A percentile compares a stretch with the other conserved stretches of the same genome.
These are phyloP conservation scores for Madurella fahalii DNA, from an alignment of 2,329 filamentous ascomycete genomes.

Conservation along the genomic window DNA sequence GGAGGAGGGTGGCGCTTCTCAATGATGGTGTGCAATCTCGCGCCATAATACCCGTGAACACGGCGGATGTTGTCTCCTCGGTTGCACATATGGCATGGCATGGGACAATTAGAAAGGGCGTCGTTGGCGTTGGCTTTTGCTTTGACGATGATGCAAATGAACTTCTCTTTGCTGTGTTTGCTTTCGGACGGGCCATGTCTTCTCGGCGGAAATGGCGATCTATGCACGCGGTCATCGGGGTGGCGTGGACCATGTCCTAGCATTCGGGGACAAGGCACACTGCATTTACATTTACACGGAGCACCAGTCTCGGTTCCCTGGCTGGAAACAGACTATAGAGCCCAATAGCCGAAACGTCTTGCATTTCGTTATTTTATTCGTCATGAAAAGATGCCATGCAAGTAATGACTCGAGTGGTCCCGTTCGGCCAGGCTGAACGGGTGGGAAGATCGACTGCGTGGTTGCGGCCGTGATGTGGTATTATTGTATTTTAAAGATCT, in stretches of 20 bases:
- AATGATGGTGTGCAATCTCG: background rate
- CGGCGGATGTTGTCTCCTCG: background rate
- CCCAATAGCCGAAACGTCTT: background rate
- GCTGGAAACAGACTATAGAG: background rate
- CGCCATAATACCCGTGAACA: background rate
- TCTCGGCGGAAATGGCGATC: too few relatives aligned
- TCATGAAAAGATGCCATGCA: too few relatives aligned
- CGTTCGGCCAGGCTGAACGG: too few relatives aligned
- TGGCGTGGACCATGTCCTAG: too few relatives aligned
- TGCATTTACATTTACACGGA: background rate
- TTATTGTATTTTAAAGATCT: too few relatives aligned
- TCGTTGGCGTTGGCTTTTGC: background rate
- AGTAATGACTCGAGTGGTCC: too few relatives aligned
- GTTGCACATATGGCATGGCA: background rate
- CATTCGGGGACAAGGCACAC: too few relatives aligned
- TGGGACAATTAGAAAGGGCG: background rate
- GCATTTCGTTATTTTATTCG: too few relatives aligned
- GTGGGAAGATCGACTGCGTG: too few relatives aligned
- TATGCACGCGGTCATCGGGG: too few relatives aligned
- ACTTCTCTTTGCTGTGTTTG: too few relatives aligned
- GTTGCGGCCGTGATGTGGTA: too few relatives aligned
- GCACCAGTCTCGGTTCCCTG: background rate
- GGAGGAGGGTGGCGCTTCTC: constrained; percentile 31
- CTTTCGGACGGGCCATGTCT: background rate
- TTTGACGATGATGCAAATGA: background rate